These are phyloP conservation scores for Postia placenta DNA, from an alignment of 768 basidiomycete species.

Conservation along the genomic window DNA sequence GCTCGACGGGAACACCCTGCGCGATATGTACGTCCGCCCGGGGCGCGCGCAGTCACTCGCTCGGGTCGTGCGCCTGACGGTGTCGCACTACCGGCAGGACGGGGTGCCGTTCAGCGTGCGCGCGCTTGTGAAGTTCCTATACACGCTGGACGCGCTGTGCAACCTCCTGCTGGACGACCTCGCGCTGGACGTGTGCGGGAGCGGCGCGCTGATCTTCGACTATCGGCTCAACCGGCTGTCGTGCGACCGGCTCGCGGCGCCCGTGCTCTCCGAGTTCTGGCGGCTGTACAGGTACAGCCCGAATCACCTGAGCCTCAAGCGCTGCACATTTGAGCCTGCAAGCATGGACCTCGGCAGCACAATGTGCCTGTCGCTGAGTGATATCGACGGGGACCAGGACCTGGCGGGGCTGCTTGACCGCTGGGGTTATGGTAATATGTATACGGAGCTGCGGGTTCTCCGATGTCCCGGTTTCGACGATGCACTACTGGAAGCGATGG, in stretches of 20 bases:
- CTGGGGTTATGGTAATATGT: neutral
- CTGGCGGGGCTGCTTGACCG: neutral
- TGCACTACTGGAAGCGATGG: neutral
- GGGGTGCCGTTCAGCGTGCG: neutral
- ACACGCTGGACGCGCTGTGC: neutral
- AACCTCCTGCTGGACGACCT: neutral
- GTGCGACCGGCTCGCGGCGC: neutral
- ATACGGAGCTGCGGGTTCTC: neutral
- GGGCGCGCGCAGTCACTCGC: too few relatives aligned
- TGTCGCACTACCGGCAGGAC: neutral
- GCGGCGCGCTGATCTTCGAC: neutral
- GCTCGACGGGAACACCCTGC: neutral
- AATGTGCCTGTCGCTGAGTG: neutral
- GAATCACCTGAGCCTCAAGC: neutral
- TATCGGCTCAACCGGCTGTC: neutral
- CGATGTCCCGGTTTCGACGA: neutral
- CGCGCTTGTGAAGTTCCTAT: neutral
- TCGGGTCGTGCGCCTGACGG: neutral
- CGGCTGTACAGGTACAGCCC: neutral
- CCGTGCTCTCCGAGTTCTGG: neutral
- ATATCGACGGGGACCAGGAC: neutral
- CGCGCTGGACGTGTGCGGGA: neutral
- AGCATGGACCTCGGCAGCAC: neutral
- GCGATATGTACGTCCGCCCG: neutral
- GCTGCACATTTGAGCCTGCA: neutral